Conservation (phyloP, 495 filamentous ascomycete species). For the Daldinia grandis region DNA sequence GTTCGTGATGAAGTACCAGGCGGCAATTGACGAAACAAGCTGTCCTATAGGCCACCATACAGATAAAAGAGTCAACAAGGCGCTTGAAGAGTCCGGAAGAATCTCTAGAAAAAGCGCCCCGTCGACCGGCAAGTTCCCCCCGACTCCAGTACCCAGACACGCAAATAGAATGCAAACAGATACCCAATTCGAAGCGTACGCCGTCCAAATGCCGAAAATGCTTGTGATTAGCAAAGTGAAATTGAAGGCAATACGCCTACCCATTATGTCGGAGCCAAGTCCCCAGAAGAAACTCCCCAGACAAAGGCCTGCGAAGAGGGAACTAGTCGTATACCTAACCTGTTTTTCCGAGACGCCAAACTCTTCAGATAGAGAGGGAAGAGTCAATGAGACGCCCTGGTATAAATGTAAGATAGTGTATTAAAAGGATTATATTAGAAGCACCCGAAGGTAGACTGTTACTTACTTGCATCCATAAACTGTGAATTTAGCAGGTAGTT, state of each 20-base stretch:
- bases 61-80: constrained; percentile 76
- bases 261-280: constrained; percentile 75
- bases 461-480: constrained; percentile 63
- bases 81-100: constrained; percentile 78
- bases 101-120: constrained; percentile 84
- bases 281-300: constrained; percentile 84
- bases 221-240: constrained; percentile 73
- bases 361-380: constrained; percentile 73
- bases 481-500: constrained; percentile 25
- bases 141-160: constrained; percentile 60
- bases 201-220: constrained; percentile 75
- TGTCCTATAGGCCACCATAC: constrained; percentile 85
- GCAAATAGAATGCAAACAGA: constrained; percentile 66
- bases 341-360: constrained; percentile 64
- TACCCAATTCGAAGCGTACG: constrained; percentile 72
- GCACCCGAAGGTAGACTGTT: neutral
- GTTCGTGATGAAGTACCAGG: constrained; percentile 80
- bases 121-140: constrained; percentile 83
- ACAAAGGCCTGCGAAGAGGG: constrained; percentile 67
- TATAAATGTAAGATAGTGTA: constrained; percentile 44
- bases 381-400: constrained; percentile 76
- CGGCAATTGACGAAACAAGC: constrained; percentile 72
- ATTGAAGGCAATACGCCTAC: constrained; percentile 81
- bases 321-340: constrained; percentile 62
- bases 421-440: constrained; percentile 2